Evolutionary conservation across 139 green algal genomes (phyloP), one percentile per base, ranked within the genome.

Genomic region (Micractinium sp.): DNA sequence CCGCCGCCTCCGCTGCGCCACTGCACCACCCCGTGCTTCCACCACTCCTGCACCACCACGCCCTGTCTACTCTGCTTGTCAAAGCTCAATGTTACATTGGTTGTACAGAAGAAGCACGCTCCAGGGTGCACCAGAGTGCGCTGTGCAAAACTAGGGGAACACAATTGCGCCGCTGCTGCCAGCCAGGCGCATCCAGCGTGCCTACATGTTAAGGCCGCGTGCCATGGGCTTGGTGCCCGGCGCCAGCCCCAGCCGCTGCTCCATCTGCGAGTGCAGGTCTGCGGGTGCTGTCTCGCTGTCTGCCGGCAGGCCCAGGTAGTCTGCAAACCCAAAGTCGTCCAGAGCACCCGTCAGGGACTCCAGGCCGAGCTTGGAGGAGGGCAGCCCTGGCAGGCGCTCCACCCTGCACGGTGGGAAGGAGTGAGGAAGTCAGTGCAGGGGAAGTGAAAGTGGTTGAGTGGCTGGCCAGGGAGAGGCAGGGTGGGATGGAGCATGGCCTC

Each of bases 211-310:
- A 12, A 87, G 38, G 66, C 83, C 63, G 47, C 79, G 78, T n/a
- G 79, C 53, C 56, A 66, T 77, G 25, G 84, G 84, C 88, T 89
- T 91, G 75, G 83, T 91, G 61, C 38, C 63, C 23, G 61, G 2
- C 27, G 60, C 76, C 81, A 94, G 39, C 56, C 90, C 90, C 23
- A 92, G 83, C 39, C 74, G 87, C 53, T 90, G 33, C 91, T 98
- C 96, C 96, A 98, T 97, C n/a, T 94, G 90, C 0, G 86, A 90
- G 92, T 98, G 96, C 88, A 96, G 71, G 86, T 96, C 94, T 15
- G 90, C 81, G 1, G 91, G 91, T 31, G 87, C 60, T 16, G 90
- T 67, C 77, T 94, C 91, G 0, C 73, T 90, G 25, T 93, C 82
- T 4, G 92, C 90, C 13, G 94, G 91, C 29, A 92, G 78, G 31